A percentile compares a stretch with the other conserved stretches of the same genome.
phyloP scores from a whole-genome alignment of 208 protist species.

The Lotmaria passim region DNA sequence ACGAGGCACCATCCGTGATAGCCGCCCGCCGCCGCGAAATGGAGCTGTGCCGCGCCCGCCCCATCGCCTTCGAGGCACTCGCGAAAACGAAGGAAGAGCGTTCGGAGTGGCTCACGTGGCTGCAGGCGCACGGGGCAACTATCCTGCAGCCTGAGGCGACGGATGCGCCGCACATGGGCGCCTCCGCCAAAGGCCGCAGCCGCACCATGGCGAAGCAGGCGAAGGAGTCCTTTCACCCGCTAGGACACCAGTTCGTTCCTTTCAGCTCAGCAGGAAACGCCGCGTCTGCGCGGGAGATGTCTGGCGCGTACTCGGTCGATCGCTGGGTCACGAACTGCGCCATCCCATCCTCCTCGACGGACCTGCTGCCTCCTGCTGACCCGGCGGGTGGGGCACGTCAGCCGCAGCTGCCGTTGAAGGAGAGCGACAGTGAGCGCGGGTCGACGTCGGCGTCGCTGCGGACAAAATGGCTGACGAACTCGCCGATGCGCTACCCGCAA shows the following conservation, averaged over 20 bases:
- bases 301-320: constrained; percentile 3
- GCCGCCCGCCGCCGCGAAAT: constrained; percentile 16
- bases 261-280: background rate
- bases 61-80: constrained; percentile 26
- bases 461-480: background rate
- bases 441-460: constrained; percentile 4
- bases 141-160: constrained; percentile 4
- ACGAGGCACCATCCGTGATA: constrained; percentile 2
- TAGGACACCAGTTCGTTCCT: constrained; percentile 1
- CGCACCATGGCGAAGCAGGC: background rate
- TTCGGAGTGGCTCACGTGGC: constrained; percentile 26
- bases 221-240: background rate
- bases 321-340: constrained; percentile 8
- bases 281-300: background rate
- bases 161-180: background rate
- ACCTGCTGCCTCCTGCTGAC: constrained; percentile 2
- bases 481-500: constrained; percentile 14
- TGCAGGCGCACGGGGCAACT: constrained; percentile 5
- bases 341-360: constrained; percentile 1
- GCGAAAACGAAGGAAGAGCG: constrained; percentile 23
- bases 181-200: background rate
- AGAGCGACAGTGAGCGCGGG: constrained; percentile 18
- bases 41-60: constrained; percentile 19
- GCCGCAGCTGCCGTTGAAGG: constrained; percentile 25
- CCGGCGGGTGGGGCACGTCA: background rate